Base-by-base conservation (phyloP, 1,284 basidiomycete species). In the Malassezia equina region DNA sequence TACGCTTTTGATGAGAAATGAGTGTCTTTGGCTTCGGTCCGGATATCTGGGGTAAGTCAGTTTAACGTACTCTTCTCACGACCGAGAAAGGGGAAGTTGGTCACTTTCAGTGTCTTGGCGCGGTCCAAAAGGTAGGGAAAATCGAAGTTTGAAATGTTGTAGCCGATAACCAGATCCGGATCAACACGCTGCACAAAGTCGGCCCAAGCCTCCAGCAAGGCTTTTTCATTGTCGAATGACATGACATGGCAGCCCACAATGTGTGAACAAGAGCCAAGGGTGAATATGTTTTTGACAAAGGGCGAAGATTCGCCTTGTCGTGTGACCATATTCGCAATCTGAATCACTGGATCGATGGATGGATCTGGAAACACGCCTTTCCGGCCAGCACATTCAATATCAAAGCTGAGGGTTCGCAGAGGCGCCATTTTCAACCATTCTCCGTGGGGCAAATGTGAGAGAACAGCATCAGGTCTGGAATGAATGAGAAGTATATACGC, bases 1-100 rank as follows among this genome's bases (percentile, higher is more conserved):
- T 74, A 74, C 7, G 71, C 71, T 58, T 74, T 74, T 24, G 71
- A 74, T 2, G 71, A 74, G 42, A 74, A 74, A 59, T 73, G 71
- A 7, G 71, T 73, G 34, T 73, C 70, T 43, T 73, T 73, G 19
- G 64, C 64, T 59, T 74, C 71, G 41, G 70, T 74, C 27, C 69
- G 67, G 1, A 63, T 53, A 51, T 51, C 48, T 47, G 36, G 33
- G 13, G 46, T 17, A 32, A 42, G 39, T 7, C 7, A 21, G 15
- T 43, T 40, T 15, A 15, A 39, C 51, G 36, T 31, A 51, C 60
- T 61, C 9, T 60, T 63, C 51, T 72, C 69, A n/a, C 71, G 57
- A 17, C 71, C 71, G 24, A 74, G 62, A 51, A 62, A 73, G 27
- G 70, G 66, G 28, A 74, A 74, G 21, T 65, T 62, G 44, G 59